phyloP scores from a whole-genome alignment of 305 asterid species.

The Fraxinus dipetala region DNA sequence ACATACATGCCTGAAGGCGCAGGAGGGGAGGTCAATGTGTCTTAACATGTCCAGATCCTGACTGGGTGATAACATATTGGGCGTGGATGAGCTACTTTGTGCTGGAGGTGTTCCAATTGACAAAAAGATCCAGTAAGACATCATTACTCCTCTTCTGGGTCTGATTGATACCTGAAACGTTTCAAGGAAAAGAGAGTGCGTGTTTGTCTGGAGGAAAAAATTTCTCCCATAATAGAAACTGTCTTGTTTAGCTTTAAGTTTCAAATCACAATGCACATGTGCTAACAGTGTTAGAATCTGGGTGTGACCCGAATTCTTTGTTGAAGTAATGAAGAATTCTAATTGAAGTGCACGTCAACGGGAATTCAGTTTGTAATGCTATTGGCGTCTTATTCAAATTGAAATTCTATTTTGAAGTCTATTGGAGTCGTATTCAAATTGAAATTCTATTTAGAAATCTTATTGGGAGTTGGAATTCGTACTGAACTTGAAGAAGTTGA shows the following conservation, averaged over 20 bases:
- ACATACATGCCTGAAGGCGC: slow-evolving; percentile 20
- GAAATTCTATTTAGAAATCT: no score
- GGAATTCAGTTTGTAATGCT: no score
- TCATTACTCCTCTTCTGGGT: slow-evolving; percentile 58
- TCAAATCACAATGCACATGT: neutral
- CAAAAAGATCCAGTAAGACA: slow-evolving; percentile 74
- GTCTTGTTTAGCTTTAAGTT: slow-evolving; percentile 3
- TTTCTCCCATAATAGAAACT: neutral
- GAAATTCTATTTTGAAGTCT: no score
- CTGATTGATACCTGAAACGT: slow-evolving; percentile 56
- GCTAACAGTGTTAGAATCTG: no score
- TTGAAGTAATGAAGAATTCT: no score
- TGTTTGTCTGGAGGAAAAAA: neutral
- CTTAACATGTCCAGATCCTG: slow-evolving; percentile 47
- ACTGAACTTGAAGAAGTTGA: no score
- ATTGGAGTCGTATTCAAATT: no score
- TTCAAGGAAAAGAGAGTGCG: neutral
- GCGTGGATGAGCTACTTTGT: slow-evolving; percentile 50
- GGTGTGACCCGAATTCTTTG: no score
- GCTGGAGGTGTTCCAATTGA: slow-evolving; percentile 77
- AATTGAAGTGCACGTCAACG: no score
- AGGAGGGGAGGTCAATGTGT: slow-evolving; percentile 52
- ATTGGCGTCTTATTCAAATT: no score
- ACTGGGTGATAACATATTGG: slow-evolving; percentile 45
- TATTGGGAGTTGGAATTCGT: no score